These are phyloP conservation scores for Eragrostis tef DNA, from an alignment of 202 grass and related monocot species.

Conservation along the genomic window DNA sequence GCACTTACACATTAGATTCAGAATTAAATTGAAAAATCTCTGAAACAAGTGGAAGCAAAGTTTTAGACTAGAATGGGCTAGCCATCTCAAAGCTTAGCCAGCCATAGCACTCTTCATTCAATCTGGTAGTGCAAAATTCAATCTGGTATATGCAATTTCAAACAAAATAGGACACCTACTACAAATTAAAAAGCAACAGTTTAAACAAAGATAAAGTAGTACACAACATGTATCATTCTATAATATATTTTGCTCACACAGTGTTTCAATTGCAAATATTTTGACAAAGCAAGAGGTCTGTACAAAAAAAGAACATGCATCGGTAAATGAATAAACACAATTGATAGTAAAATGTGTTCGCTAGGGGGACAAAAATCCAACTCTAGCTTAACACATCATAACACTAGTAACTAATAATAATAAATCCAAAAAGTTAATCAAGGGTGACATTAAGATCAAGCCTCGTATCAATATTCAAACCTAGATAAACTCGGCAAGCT, in stretches of 20 bases:
- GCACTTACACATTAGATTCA: background rate
- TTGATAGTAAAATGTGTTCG: background rate
- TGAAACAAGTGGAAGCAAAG: background rate
- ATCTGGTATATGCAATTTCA: background rate
- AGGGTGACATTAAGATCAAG: conserved; percentile 1
- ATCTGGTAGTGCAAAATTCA: background rate
- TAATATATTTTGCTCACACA: conserved; percentile 6
- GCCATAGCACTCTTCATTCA: background rate
- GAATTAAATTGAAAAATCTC: background rate
- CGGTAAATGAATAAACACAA: conserved; percentile 15
- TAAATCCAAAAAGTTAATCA: background rate
- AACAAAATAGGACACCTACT: conserved; percentile 7
- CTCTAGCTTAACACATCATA: conserved; percentile 6
- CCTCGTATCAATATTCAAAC: conserved; percentile 22
- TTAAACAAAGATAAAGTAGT: background rate
- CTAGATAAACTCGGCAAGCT: background rate
- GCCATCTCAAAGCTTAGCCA: conserved; percentile 22
- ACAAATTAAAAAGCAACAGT: background rate
- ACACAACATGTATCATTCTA: background rate
- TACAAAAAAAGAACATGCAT: conserved; percentile 6
- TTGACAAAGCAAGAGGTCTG: background rate
- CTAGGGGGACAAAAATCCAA: background rate
- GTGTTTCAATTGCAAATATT: conserved; percentile 26
- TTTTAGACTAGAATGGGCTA: background rate
- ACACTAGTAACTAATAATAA: conserved; percentile 1